Evolutionary conservation across 345 rosid genomes (phyloP).

Genomic region (Punica granatum): DNA sequence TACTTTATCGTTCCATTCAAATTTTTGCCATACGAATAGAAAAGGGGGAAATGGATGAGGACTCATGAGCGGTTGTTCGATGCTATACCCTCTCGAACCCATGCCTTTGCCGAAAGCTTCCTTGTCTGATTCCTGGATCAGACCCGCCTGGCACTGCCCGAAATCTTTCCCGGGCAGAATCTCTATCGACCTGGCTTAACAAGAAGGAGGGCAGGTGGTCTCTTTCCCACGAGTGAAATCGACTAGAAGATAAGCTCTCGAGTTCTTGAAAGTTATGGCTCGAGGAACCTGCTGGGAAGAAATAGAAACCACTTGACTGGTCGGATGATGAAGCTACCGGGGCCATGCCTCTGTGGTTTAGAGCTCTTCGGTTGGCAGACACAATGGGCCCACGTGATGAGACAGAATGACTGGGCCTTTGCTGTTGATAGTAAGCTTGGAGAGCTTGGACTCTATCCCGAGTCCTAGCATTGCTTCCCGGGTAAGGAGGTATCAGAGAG

Average conservation of each 20-base stretch:
- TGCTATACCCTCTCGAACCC: constrained; percentile 45
- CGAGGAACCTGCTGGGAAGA: constrained; percentile 48
- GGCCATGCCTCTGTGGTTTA: constrained; percentile 41
- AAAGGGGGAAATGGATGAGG: background rate
- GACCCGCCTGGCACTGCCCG: constrained; percentile 40
- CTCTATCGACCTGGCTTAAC: constrained; percentile 57
- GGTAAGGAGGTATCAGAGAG: constrained; percentile 65
- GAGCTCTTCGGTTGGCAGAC: constrained; percentile 45
- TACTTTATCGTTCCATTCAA: background rate
- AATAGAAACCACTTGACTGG: constrained; percentile 61
- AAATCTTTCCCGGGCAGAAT: constrained; percentile 46
- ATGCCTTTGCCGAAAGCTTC: constrained; percentile 62
- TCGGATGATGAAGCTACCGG: constrained; percentile 68
- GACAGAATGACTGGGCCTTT: constrained; percentile 38
- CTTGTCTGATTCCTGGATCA: constrained; percentile 35
- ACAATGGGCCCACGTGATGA: constrained; percentile 21
- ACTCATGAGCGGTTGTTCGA: constrained; percentile 1
- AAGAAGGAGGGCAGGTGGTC: constrained; percentile 53
- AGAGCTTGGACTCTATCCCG: constrained; percentile 88
- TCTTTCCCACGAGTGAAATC: constrained; percentile 65
- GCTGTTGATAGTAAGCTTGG: constrained; percentile 80
- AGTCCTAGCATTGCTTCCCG: constrained; percentile 79
- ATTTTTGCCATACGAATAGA: background rate
- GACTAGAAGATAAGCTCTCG: constrained; percentile 26
- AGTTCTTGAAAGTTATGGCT: constrained; percentile 46